These are phyloP conservation scores for Xylariales sp. DNA, from an alignment of 2,329 filamentous ascomycete species.

Conservation along the genomic window DNA sequence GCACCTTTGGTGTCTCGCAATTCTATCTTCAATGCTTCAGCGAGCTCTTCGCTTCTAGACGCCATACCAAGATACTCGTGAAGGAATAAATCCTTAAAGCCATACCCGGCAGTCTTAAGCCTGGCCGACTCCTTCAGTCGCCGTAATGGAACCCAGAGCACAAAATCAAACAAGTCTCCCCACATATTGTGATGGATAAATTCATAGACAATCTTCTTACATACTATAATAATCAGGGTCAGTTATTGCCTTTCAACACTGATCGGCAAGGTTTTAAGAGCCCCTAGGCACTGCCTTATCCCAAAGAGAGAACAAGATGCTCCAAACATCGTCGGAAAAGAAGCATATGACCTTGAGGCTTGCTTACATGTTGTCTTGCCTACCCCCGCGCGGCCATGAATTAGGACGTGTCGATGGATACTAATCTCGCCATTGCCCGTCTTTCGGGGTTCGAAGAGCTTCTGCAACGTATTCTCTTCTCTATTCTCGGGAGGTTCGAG, in stretches of 20 bases:
- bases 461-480: background rate
- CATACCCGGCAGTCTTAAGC: background rate
- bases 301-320: too few species aligned
- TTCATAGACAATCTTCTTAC: conserved; percentile 35
- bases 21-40: too few species aligned
- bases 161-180: conserved; percentile 10
- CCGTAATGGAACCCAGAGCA: conserved; percentile 27
- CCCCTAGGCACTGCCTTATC: too few species aligned
- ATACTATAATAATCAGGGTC: background rate
- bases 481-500: background rate
- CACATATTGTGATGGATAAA: conserved; percentile 17
- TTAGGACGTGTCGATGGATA: conserved; percentile 4
- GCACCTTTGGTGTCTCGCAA: background rate
- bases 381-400: conserved; percentile 26
- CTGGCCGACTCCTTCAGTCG: conserved; percentile 7
- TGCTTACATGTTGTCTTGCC: conserved; percentile 24
- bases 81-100: background rate
- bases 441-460: conserved; percentile 3
- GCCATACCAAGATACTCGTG: conserved; percentile 7
- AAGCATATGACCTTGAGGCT: too few species aligned
- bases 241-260: too few species aligned
- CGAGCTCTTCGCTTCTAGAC: background rate
- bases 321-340: too few species aligned
- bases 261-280: too few species aligned
- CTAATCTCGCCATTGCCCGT: background rate